Evolutionary conservation across 192 early-diverging fungal genomes (phyloP), one percentile per base, ranked within the genome.

Genomic region (Obelidium mucronatum): DNA sequence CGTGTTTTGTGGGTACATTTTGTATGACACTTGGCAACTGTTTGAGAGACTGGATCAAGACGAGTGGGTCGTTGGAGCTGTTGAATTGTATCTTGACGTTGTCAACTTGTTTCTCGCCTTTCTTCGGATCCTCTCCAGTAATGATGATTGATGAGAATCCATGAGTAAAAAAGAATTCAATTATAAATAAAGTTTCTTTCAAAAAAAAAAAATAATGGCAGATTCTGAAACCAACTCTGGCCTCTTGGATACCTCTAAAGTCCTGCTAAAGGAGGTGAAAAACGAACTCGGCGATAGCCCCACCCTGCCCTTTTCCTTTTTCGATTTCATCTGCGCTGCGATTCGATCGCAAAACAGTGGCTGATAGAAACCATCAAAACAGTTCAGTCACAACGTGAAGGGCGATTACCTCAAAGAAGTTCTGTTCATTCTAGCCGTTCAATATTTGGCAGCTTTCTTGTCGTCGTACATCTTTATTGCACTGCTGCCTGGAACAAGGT

Each of bases 1-100:
- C 24, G 68, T 94, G 30, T 94, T 94, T 84, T 91, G 87, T 64
- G 91, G 91, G 17, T 94, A 91, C 84, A 92, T 94, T 66, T 77
- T 93, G 51, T 80, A 37, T 51, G 93, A 94, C 78, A 94, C 93
- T 2, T 86, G 88, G 54, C 77, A 82, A 74, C 85, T 94, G 31
- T 90, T 93, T 81, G 83, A 87, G 73, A 81, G 87, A n/a, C 73
- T 90, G 30, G 88, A 84, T 22, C 90, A 89, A n/a, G 93, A 94
- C 59, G 91, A 93, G 40, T 93, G 92, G 60, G 52, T 78, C 31
- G 22, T 78, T 39, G 92, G 88, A 28, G 82, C 91, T 35, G 78
- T 90, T 40, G 83, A 84, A 40, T 81, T 94, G 55, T 94, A 94
- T 70, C 81, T 94, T 40, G 93, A 94, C 73, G 78, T 94, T 33